phyloP scores from a whole-genome alignment of 2,329 filamentous ascomycete genomes.

The Penicillium janthinellum region DNA sequence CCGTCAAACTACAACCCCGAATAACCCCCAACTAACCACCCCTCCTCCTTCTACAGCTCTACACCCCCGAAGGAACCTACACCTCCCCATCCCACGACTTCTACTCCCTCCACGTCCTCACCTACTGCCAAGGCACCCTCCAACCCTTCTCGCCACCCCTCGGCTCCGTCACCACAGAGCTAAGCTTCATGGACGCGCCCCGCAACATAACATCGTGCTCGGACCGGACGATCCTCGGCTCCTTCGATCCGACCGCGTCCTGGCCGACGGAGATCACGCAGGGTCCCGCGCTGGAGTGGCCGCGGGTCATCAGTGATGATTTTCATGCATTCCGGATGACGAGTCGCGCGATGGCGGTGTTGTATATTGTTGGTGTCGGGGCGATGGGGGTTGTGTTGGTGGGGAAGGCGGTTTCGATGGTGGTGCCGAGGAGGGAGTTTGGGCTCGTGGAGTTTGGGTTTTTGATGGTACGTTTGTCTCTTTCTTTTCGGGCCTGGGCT shows the following conservation, averaged over 20 bases:
- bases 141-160: constrained; percentile 20
- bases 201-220: constrained; percentile 59
- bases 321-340: constrained; percentile 54
- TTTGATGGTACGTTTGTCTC: constrained; percentile 28
- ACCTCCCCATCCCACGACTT: constrained; percentile 60
- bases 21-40: not conserved
- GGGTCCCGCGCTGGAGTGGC: constrained; percentile 57
- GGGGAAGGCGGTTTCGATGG: constrained; percentile 47
- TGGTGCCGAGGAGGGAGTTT: constrained; percentile 49
- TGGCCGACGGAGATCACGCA: constrained; percentile 53
- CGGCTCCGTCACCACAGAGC: constrained; percentile 34
- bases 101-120: constrained; percentile 63
- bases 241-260: constrained; percentile 57
- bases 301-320: constrained; percentile 56
- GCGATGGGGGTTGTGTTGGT: constrained; percentile 56
- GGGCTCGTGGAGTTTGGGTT: constrained; percentile 55
- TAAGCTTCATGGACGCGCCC: not conserved
- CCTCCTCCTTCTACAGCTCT: constrained; percentile 31
- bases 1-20: not conserved
- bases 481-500: too few species aligned
- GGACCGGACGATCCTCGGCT: constrained; percentile 55
- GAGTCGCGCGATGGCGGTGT: constrained; percentile 56
- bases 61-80: constrained; percentile 42
- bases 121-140: constrained; percentile 56
- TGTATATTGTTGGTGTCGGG: constrained; percentile 61